Percentiles rank a stretch among this genome's conserved stretches.
phyloP scores from a whole-genome alignment of 108 stramenopile genomes.

The Cyclotella sp. region DNA sequence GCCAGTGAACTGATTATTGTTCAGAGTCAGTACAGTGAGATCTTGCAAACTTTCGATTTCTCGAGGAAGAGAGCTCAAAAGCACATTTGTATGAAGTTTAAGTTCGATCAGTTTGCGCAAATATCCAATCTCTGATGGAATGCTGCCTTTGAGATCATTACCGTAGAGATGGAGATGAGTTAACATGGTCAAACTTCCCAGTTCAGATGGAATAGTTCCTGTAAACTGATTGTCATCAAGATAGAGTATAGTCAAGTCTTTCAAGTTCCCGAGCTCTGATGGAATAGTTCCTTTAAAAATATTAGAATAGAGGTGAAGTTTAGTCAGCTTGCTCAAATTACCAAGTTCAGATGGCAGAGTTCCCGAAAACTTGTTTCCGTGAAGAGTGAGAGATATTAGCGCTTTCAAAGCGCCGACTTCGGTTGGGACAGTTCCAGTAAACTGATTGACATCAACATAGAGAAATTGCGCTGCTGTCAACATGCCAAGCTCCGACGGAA shows the following conservation, averaged over 20 bases:
- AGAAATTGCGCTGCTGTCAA: slow-evolving; percentile 14
- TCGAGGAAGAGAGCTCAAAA: neutral
- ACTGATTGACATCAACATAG: slow-evolving; percentile 16
- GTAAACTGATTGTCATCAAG: neutral
- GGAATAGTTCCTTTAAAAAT: neutral
- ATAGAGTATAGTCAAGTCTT: neutral
- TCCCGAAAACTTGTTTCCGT: slow-evolving; percentile 7
- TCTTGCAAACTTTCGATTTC: neutral
- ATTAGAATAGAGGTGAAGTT: neutral
- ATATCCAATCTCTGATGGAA: neutral
- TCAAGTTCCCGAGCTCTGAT: neutral
- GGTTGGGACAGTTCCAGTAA: slow-evolving; percentile 59
- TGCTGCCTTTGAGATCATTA: neutral
- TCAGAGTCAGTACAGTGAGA: neutral
- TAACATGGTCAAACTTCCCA: neutral
- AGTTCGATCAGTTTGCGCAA: neutral
- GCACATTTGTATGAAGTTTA: neutral
- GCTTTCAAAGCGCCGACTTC: slow-evolving; percentile 27
- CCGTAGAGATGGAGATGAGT: neutral
- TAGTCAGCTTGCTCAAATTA: neutral
- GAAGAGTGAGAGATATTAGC: slow-evolving; percentile 22
- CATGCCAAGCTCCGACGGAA: slow-evolving; percentile 43
- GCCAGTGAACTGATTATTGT: neutral
- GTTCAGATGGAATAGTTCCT: slow-evolving; percentile 1
- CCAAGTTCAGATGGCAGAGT: slow-evolving; percentile 18